These are phyloP conservation scores for Metschnikowia matae DNA, from an alignment of 805 yeast species.

Conservation along the genomic window DNA sequence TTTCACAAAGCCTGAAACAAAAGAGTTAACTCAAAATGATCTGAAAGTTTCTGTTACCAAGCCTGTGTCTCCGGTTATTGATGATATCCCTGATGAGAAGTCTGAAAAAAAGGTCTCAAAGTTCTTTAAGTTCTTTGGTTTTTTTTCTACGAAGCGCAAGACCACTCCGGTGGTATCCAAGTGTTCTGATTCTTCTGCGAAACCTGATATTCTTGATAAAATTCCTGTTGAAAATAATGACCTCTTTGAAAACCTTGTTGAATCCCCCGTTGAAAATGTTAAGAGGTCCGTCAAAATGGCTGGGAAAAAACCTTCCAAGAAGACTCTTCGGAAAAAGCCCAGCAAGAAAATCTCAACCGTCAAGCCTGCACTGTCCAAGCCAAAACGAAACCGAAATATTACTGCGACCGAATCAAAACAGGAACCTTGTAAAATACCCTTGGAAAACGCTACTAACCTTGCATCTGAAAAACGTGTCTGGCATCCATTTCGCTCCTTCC, in stretches of 20 bases:
- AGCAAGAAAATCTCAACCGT: not conserved
- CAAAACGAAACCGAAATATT: not conserved
- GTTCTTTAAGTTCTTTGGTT: not conserved
- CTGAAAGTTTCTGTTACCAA: not conserved
- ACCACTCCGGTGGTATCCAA: not conserved
- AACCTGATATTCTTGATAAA: not conserved
- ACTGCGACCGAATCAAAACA: not conserved
- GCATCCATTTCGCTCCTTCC: not conserved
- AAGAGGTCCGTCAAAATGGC: not conserved
- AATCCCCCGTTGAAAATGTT: not conserved
- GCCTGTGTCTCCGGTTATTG: not conserved
- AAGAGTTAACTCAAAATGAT: too few relatives aligned
- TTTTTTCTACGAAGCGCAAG: not conserved
- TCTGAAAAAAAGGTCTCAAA: not conserved
- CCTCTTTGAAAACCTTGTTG: not conserved
- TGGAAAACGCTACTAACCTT: not conserved
- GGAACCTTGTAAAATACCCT: not conserved
- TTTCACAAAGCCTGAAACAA: not conserved
- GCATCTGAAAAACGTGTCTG: not conserved
- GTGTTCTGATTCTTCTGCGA: not conserved
- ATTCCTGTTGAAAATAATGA: not conserved
- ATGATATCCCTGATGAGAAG: not conserved
- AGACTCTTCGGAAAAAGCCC: not conserved
- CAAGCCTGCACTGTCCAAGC: not conserved
- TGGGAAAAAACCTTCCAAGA: not conserved